Evolutionary conservation across 495 filamentous ascomycete genomes (phyloP), one percentile per base, ranked within the genome.

Genomic region (Tirmania nivea): DNA sequence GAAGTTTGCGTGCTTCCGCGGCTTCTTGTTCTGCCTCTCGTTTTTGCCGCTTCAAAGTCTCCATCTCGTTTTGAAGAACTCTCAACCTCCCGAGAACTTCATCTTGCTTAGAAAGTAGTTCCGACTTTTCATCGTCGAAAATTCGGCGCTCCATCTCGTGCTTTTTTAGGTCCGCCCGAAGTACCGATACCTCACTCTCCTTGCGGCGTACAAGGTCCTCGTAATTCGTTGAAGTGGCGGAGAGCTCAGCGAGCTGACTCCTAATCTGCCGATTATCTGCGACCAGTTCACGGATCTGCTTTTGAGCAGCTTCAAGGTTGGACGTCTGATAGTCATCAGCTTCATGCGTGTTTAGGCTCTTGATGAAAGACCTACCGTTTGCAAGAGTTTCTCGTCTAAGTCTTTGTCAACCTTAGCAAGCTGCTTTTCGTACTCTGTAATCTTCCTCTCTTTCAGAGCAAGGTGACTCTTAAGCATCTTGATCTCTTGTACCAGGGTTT

Each of bases 391-490:
- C 58, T 93, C 68, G 55, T 96, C 90, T 10, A 89, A 70, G 57
- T 94, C 89, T 57, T 94, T 84, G 55, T 96, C 90, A 0, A 76
- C 77, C 63, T 87, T 84, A 37, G 93, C 67, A 12, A 95, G 66
- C 62, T 86, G 94, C 37, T 73, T 72, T 63, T 96, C 89, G 10
- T 95, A 69, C 52, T 96, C 92, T 48, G 85, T 80, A 6, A 86
- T 67, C 58, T 96, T 97, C 21, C 88, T 80, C 39, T 94, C 86
- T 65, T 94, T 94, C 54, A 96, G 66, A 50, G 75, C 78, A 16
- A 96, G 70, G 58, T 95, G 89, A 54, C 90, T 96, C 57, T 88
- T 80, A 19, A 97, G 75, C 76, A 95, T 86, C 63, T 84, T 84
- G 56, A 94, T 75, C 55, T 95, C 88, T 53, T 84, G 80, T 21